These are phyloP conservation scores for Tillandsia fasciculata DNA, from an alignment of 176 grass and related monocot genomes.

Conservation along the genomic window DNA sequence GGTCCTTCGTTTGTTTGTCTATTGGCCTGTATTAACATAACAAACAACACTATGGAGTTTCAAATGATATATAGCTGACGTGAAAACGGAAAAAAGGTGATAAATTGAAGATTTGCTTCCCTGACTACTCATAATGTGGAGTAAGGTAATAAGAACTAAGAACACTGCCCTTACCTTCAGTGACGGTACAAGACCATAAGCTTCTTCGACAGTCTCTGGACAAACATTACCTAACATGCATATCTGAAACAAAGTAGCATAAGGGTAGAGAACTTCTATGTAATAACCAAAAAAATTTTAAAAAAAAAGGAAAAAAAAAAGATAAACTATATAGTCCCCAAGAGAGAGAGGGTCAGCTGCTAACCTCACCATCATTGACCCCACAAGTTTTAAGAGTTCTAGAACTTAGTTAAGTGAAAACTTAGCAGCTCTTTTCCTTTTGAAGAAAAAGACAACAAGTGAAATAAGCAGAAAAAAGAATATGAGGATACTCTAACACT, in stretches of 20 bases:
- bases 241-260: constrained; percentile 35
- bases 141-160: constrained; percentile 10
- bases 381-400: constrained; percentile 64
- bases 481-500: constrained; percentile 63
- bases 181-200: constrained; percentile 84
- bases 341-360: constrained; percentile 9
- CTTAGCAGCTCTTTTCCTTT: constrained; percentile 7
- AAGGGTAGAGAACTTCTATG: neutral
- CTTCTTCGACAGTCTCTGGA: constrained; percentile 68
- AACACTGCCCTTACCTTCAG: constrained; percentile 60
- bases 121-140: neutral
- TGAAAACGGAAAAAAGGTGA: no score
- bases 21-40: constrained; percentile 35
- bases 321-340: constrained; percentile 3
- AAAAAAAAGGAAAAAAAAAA: neutral
- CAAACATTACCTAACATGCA: constrained; percentile 86
- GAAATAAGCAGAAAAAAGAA: constrained; percentile 5
- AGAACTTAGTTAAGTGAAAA: constrained; percentile 46
- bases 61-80: neutral
- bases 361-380: constrained; percentile 75
- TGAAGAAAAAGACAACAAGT: neutral
- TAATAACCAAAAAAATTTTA: neutral
- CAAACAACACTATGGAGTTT: constrained; percentile 3
- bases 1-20: constrained; percentile 43
- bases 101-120: neutral